Base-by-base conservation (phyloP, 106 monocot species). In the Ottelia alismoides region DNA sequence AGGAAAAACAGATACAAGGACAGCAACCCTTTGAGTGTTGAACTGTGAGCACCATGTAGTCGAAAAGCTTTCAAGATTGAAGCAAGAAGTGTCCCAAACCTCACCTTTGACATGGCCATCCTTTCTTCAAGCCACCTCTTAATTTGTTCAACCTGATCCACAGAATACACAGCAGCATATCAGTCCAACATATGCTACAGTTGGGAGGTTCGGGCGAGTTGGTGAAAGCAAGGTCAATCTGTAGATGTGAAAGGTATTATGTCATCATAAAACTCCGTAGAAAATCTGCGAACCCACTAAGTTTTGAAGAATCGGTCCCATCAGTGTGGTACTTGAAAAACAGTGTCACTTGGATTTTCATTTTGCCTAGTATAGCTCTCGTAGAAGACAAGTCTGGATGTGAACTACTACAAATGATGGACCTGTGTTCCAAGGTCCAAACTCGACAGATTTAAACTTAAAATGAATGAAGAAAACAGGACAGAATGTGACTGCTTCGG, bases 81-180 rank as follows among this genome's bases (percentile, higher is more conserved):
- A n/a, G n/a, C 40, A 6, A 43, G 10, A 43, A n/a, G n/a, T n/a
- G n/a, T 43, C 6, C 6, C 16, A 6, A 43, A 60, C 49, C 57
- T n/a, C n/a, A 90, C 90, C 90, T 81, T 72, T 60, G 77, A 50
- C 46, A 58, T 45, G 18, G 53, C 67, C 47, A 84, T 22, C 57
- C 71, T 77, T 17, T 78, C 84, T 64, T 78, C 80, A 54, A 90
- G 55, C 90, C 90, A 90, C 44, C 28, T 31, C 49, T 75, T 77
- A 45, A 90, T 77, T 70, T 84, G 84, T 58, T 90, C 83, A 29
- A 81, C 72, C 90, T 90, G 49, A 57, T 5, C 31, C 40, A 28
- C 56, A 56, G 40, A 56, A 48, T 0, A 48, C n/a, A 26, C 12
- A 12, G n/a, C n/a, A n/a, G n/a, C n/a, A n/a, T n/a, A n/a, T n/a